These are phyloP conservation scores for Dryas integrifolia DNA, from an alignment of 331 rosid genomes.

Conservation along the genomic window DNA sequence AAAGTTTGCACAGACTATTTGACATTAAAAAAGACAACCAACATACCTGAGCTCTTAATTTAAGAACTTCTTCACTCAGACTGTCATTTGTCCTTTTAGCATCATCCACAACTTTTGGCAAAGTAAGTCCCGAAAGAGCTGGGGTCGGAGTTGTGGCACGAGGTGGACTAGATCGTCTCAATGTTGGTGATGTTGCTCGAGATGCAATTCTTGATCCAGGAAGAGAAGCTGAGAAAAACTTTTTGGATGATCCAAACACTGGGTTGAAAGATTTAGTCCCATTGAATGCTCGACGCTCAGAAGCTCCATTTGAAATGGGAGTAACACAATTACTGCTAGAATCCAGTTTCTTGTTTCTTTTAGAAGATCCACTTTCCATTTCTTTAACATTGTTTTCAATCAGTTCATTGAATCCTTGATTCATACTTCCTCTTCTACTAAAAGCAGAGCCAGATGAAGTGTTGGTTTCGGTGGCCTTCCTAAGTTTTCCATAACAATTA, in stretches of 20 bases:
- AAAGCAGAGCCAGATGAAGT: slow-evolving; percentile 25
- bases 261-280: slow-evolving; percentile 35
- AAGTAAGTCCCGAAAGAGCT: slow-evolving; percentile 16
- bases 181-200: slow-evolving; percentile 44
- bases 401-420: slow-evolving; percentile 29
- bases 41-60: slow-evolving; percentile 37
- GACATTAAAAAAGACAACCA: background rate
- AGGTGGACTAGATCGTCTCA: slow-evolving; percentile 40
- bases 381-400: slow-evolving; percentile 19
- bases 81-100: slow-evolving; percentile 31
- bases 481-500: slow-evolving; percentile 33
- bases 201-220: slow-evolving; percentile 48
- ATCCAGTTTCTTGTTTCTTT: slow-evolving; percentile 34
- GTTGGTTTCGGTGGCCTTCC: slow-evolving; percentile 30
- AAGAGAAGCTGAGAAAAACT: slow-evolving; percentile 43
- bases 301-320: slow-evolving; percentile 29
- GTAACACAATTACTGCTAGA: slow-evolving; percentile 30
- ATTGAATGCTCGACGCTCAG: slow-evolving; percentile 16
- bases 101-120: slow-evolving; percentile 25
- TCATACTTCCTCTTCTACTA: slow-evolving; percentile 32
- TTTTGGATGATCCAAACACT: slow-evolving; percentile 39
- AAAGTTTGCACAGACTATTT: background rate
- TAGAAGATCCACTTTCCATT: slow-evolving; percentile 23
- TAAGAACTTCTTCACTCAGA: slow-evolving; percentile 36
- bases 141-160: slow-evolving; percentile 33